A percentile compares a stretch with the other conserved stretches of the same genome.
Conservation (phyloP, 768 basidiomycete species). For the Agrocybe chaxingu region DNA sequence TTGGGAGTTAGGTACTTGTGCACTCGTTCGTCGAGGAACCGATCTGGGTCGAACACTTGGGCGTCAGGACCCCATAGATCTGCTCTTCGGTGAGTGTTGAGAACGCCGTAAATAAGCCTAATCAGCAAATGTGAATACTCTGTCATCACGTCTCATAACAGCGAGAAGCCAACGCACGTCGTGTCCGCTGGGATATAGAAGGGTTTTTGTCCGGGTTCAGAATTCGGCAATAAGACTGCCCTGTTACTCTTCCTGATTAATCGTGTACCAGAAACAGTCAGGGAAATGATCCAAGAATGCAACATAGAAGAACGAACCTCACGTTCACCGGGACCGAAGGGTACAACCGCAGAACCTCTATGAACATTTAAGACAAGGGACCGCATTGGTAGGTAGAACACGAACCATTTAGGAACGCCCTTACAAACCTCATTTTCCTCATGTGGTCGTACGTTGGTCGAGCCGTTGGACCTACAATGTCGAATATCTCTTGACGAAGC, state of each 20-base stretch:
- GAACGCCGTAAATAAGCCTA: constrained; percentile 37
- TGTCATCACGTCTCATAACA: too few relatives aligned
- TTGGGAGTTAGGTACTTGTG: constrained; percentile 40
- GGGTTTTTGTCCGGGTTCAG: constrained; percentile 16
- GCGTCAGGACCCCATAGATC: constrained; percentile 71
- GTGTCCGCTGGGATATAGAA: constrained; percentile 24
- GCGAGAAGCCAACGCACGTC: background rate
- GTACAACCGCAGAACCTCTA: constrained; percentile 42
- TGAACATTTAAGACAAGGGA: background rate
- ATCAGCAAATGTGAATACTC: background rate
- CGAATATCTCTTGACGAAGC: constrained; percentile 38
- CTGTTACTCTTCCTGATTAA: constrained; percentile 13
- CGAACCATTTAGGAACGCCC: constrained; percentile 30
- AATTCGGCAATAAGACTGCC: constrained; percentile 14
- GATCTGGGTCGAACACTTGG: constrained; percentile 47
- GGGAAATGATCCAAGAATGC: background rate
- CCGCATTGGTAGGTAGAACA: background rate
- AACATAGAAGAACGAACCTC: background rate
- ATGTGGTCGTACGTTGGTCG: constrained; percentile 44
- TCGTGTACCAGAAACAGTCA: background rate
- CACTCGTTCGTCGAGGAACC: constrained; percentile 48
- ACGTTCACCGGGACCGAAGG: constrained; percentile 23
- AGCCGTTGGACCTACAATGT: constrained; percentile 31
- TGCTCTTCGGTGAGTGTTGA: constrained; percentile 58
- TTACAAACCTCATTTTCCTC: constrained; percentile 39